A percentile compares a stretch with the other conserved stretches of the same genome.
These are phyloP conservation scores for Aquilaria sinensis DNA, from an alignment of 345 rosid genomes.

Conservation along the genomic window DNA sequence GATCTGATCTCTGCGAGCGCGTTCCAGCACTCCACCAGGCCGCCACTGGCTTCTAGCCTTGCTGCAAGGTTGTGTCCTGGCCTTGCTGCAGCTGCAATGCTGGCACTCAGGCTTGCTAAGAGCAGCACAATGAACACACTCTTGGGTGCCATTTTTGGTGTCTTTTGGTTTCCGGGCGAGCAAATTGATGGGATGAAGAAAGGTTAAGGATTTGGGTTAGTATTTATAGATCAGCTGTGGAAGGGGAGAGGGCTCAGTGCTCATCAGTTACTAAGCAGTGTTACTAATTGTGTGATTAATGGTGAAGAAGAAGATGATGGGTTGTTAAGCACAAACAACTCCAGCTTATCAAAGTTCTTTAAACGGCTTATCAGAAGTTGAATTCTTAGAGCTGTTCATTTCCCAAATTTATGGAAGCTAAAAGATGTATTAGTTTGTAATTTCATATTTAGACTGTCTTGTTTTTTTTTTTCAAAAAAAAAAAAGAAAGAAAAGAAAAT, in stretches of 20 bases:
- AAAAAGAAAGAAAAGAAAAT: too few species aligned
- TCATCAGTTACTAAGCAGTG: neutral
- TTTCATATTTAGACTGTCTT: too few species aligned
- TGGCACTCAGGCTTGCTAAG: slow-evolving; percentile 15
- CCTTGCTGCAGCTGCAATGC: slow-evolving; percentile 11
- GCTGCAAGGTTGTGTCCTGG: slow-evolving; percentile 22
- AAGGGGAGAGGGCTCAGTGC: slow-evolving; percentile 6
- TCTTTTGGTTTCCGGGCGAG: neutral
- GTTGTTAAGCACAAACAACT: slow-evolving; percentile 2
- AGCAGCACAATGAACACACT: slow-evolving; percentile 11
- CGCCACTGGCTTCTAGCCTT: slow-evolving; percentile 32
- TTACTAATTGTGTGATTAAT: slow-evolving; percentile 1
- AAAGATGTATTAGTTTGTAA: too few species aligned
- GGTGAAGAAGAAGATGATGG: slow-evolving; percentile 11
- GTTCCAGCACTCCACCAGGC: slow-evolving; percentile 56
- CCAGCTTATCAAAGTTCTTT: neutral
- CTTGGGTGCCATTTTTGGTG: slow-evolving; percentile 15
- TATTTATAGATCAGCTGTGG: slow-evolving; percentile 12
- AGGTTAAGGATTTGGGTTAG: neutral
- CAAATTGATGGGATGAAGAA: neutral
- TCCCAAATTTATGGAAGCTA: too few species aligned
- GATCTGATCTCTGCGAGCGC: slow-evolving; percentile 60
- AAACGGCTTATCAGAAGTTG: neutral
- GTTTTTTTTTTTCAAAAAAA: too few species aligned
- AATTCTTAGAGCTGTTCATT: neutral